phyloP scores from a whole-genome alignment of 257 asterid genomes.

The Fraxinus pennsylvanica region DNA sequence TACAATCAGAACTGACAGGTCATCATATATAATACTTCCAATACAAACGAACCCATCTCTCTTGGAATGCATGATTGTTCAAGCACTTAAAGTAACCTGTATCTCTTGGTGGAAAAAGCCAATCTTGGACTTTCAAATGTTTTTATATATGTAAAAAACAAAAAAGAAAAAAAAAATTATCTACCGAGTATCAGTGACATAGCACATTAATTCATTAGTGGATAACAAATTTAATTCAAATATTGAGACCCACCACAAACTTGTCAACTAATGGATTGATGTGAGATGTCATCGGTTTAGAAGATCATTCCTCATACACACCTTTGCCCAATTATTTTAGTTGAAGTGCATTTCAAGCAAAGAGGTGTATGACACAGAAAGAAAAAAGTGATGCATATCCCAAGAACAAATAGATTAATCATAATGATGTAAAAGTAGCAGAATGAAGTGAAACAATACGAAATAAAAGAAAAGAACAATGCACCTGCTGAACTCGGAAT shows the following conservation, averaged over 20 bases:
- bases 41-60: background rate
- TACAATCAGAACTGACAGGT: background rate
- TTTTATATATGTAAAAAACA: background rate
- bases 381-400: background rate
- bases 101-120: background rate
- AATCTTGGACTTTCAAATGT: background rate
- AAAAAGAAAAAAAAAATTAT: too few species aligned
- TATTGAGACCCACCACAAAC: too few species aligned
- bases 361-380: background rate
- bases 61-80: constrained; percentile 7
- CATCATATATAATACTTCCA: background rate
- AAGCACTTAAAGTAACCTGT: background rate
- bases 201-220: too few species aligned
- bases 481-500: constrained; percentile 81
- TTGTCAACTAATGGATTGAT: too few species aligned
- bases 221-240: too few species aligned
- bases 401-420: background rate
- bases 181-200: too few species aligned
- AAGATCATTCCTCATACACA: too few species aligned
- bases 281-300: too few species aligned
- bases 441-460: constrained; percentile 8
- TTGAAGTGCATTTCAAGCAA: background rate
- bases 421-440: background rate
- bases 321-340: background rate
- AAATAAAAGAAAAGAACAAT: constrained; percentile 24